Base-by-base conservation (phyloP, 306 rosid genomes). In the Cicer cuneatum region DNA sequence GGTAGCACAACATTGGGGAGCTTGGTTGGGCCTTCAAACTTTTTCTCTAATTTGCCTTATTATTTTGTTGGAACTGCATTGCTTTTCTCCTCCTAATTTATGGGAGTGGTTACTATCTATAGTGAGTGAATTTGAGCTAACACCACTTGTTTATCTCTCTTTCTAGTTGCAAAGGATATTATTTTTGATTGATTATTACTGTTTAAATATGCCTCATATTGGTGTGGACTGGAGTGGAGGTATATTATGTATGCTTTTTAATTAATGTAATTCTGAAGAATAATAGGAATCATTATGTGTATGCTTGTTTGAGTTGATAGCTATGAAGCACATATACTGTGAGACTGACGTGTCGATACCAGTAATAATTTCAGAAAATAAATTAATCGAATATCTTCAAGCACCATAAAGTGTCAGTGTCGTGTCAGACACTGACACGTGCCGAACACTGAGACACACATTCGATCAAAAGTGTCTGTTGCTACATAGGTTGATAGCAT, bases 231-330 rank as follows among this genome's bases (percentile, higher is more conserved):
- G 39, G 56, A 53, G 19, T 57, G 39, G 54, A 42, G 43, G 66
- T 54, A 1, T 6, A 43, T 24, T 46, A 2, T 2, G 49, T 40
- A 11, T 66, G 72, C 41, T 49, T 47, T 35, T 42, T 12, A 19
- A 68, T 40, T 68, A 33, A 37, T 52, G 18, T 7, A 53, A 75
- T 19, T 21, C 66, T 39, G n/a, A 68, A 69, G 60, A 68, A 69
- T 16, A 15, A 69, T 16, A 15, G 16, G 52, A 18, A 49, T 18
- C 58, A 73, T 38, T 37, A 11, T 38, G n/a, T 40, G 21, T 18
- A 16, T 45, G 78, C 39, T 73, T 49, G 40, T 78, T 60, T 61
- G 83, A 51, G 39, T 62, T 57, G 47, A 42, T 29, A 29, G 35
- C 5, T 29, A 29, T 29, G 35, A 4, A 29, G 35, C 35, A 29